Percentiles rank a stretch among this genome's conserved stretches.
phyloP scores from a whole-genome alignment of 768 basidiomycete genomes.

The Wakefieldia striispora region DNA sequence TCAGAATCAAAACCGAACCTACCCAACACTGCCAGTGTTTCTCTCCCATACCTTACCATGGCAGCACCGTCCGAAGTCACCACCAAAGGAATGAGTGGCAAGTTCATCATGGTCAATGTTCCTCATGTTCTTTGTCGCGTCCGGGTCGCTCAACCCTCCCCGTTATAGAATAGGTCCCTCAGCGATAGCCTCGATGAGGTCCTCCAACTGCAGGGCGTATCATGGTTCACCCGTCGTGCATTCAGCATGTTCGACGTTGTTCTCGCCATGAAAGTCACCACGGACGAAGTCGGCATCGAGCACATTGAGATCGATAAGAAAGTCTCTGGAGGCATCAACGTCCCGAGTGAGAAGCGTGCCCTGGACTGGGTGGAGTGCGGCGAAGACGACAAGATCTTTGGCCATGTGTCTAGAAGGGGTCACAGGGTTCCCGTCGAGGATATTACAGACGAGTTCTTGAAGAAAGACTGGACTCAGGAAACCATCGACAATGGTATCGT shows the following conservation, averaged over 20 bases:
- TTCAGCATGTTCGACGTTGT: constrained; percentile 59
- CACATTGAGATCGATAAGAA: constrained; percentile 67
- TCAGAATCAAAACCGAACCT: too few species aligned
- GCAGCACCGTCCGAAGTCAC: constrained; percentile 61
- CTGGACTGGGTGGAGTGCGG: constrained; percentile 55
- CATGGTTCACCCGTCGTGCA: constrained; percentile 67
- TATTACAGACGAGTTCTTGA: constrained; percentile 42
- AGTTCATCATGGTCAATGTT: constrained; percentile 54
- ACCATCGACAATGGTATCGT: constrained; percentile 36
- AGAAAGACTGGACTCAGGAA: constrained; percentile 42
- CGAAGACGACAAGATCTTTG: constrained; percentile 63
- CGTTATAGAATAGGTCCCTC: constrained; percentile 60
- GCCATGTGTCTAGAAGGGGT: constrained; percentile 51
- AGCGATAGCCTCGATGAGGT: constrained; percentile 63
- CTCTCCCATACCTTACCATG: constrained; percentile 40
- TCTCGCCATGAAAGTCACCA: constrained; percentile 62
- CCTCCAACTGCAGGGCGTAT: constrained; percentile 66
- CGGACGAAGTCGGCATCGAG: constrained; percentile 56
- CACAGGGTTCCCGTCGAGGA: constrained; percentile 49
- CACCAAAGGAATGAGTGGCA: constrained; percentile 60
- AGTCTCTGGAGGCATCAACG: constrained; percentile 59
- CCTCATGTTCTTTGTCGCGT: not conserved
- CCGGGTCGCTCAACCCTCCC: not conserved
- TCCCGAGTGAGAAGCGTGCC: constrained; percentile 54
- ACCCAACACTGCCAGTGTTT: too few species aligned